Percentiles rank a stretch among this genome's conserved stretches.
These are phyloP conservation scores for Yamadazyma sp. DNA, from an alignment of 1,139 yeast genomes.

Conservation along the genomic window DNA sequence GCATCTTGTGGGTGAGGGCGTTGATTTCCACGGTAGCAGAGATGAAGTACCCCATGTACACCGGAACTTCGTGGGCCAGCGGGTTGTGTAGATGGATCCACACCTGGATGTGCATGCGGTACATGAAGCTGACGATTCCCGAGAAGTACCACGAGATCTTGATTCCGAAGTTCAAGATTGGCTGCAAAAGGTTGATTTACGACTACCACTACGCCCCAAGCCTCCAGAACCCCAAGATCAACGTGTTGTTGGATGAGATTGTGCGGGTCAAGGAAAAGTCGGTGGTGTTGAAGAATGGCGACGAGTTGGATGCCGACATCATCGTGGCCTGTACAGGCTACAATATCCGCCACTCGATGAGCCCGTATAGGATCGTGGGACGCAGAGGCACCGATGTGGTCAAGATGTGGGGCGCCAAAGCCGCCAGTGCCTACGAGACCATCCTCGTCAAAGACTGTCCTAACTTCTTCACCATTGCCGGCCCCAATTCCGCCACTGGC, in stretches of 20 bases:
- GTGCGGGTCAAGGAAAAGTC: constrained; percentile 28
- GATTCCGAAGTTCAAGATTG: constrained; percentile 42
- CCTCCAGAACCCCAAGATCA: constrained; percentile 32
- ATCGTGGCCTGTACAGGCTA: constrained; percentile 50
- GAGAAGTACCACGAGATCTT: constrained; percentile 31
- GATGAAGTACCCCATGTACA: constrained; percentile 35
- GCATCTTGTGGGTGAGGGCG: constrained; percentile 29
- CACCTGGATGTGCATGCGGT: constrained; percentile 20
- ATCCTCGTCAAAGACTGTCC: constrained; percentile 35
- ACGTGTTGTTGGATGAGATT: constrained; percentile 26
- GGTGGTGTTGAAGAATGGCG: constrained; percentile 31
- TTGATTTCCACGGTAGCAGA: constrained; percentile 33
- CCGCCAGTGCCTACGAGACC: constrained; percentile 40
- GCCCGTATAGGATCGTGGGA: constrained; percentile 26
- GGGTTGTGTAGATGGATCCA: constrained; percentile 28
- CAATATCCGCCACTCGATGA: constrained; percentile 22
- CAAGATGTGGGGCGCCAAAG: constrained; percentile 30
- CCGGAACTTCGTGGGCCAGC: constrained; percentile 30
- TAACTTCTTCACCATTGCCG: constrained; percentile 37
- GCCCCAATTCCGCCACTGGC: constrained; percentile 49
- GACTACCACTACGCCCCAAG: constrained; percentile 38
- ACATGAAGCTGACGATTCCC: constrained; percentile 36
- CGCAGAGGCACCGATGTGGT: constrained; percentile 22
- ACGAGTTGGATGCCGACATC: constrained; percentile 34
- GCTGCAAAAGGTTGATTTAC: constrained; percentile 44